phyloP scores from a whole-genome alignment of 345 rosid species.

The Rhizophora apiculata region DNA sequence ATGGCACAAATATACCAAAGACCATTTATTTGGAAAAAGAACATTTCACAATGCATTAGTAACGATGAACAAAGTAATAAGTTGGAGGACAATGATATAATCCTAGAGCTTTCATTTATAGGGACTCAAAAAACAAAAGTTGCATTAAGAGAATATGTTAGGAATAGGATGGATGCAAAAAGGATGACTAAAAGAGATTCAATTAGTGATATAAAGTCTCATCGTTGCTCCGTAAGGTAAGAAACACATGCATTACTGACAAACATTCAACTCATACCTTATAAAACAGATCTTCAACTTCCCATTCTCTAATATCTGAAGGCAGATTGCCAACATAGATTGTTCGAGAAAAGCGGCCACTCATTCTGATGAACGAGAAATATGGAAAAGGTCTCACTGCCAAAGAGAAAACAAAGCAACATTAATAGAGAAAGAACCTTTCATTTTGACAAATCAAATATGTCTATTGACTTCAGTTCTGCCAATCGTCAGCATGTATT shows the following conservation, averaged over 20 bases:
- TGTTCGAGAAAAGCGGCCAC: slow-evolving; percentile 94
- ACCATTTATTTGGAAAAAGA: not conserved
- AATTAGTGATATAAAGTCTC: too few relatives aligned
- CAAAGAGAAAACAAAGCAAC: slow-evolving; percentile 9
- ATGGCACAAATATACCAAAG: not conserved
- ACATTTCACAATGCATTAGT: too few relatives aligned
- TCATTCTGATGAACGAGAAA: slow-evolving; percentile 45
- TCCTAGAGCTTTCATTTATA: too few relatives aligned
- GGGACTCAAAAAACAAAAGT: too few relatives aligned
- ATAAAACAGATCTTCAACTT: slow-evolving; percentile 91
- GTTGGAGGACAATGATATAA: too few relatives aligned
- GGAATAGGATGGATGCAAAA: too few relatives aligned
- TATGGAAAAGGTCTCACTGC: slow-evolving; percentile 30
- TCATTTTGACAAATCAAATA: slow-evolving; percentile 13
- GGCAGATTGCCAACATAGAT: slow-evolving; percentile 98
- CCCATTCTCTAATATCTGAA: slow-evolving; percentile 73
- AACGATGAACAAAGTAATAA: too few relatives aligned
- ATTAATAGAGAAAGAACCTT: slow-evolving; percentile 19
- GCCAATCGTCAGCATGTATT: slow-evolving; percentile 33
- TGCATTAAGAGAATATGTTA: too few relatives aligned
- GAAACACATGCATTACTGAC: not conserved
- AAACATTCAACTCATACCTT: slow-evolving; percentile 52
- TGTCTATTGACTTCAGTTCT: slow-evolving; percentile 28
- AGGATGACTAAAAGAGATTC: too few relatives aligned
- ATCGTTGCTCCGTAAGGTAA: too few relatives aligned